Conservation (phyloP, 306 rosid species). For the Dryas drummondii region DNA sequence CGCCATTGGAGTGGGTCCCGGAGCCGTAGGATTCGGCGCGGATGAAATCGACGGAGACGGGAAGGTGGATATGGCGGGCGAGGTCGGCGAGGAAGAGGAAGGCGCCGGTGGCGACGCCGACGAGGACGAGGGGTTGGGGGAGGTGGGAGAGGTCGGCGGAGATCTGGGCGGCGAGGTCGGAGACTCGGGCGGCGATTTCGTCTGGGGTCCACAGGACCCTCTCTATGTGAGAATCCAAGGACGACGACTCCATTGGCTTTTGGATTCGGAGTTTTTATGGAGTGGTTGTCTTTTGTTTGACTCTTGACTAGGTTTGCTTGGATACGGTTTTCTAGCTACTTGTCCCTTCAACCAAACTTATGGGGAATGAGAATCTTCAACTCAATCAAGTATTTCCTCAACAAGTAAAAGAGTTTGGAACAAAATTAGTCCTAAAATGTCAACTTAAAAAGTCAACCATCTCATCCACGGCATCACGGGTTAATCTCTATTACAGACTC, state of each 20-base stretch:
- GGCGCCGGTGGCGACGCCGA: constrained; percentile 91
- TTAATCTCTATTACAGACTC: too few relatives aligned
- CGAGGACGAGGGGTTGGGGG: constrained; percentile 48
- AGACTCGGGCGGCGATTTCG: constrained; percentile 65
- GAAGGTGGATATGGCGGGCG: constrained; percentile 59
- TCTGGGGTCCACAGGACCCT: constrained; percentile 59
- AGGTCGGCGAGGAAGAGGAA: constrained; percentile 81
- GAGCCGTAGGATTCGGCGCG: constrained; percentile 77
- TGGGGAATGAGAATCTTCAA: too few relatives aligned
- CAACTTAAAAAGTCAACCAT: too few relatives aligned
- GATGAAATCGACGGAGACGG: constrained; percentile 61
- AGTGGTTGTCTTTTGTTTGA: too few relatives aligned
- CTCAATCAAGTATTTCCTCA: too few relatives aligned
- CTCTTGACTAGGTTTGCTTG: too few relatives aligned
- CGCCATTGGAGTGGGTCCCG: constrained; percentile 54
- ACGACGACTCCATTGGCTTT: neutral
- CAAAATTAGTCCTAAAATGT: too few relatives aligned
- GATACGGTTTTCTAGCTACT: too few relatives aligned
- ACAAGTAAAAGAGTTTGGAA: too few relatives aligned
- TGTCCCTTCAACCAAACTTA: too few relatives aligned
- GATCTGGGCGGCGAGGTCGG: constrained; percentile 63
- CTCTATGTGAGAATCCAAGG: constrained; percentile 55
- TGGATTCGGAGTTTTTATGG: too few relatives aligned
- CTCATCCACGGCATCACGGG: too few relatives aligned
- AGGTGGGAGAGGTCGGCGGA: constrained; percentile 32